Percentiles rank a stretch among this genome's conserved stretches.
Evolutionary conservation across 495 filamentous ascomycete genomes (phyloP).

Genomic region (Aspergillus homomorphus): DNA sequence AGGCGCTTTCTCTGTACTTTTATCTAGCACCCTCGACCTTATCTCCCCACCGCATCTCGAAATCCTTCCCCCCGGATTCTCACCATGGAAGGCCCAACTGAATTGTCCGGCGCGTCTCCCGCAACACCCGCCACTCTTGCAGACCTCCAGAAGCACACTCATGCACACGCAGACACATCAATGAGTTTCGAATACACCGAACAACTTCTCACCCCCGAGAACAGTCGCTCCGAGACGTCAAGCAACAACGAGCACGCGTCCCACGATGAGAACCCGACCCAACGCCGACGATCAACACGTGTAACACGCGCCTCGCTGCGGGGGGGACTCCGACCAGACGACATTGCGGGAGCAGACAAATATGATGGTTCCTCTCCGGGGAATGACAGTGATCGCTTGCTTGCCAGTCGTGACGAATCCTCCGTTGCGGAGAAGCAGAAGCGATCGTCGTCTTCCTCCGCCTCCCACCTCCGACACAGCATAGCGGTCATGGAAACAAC

Average conservation of each 20-base stretch:
- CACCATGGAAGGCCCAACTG: slow-evolving; percentile 18
- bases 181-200: slow-evolving; percentile 44
- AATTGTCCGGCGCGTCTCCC: slow-evolving; percentile 28
- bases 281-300: slow-evolving; percentile 43
- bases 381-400: slow-evolving; percentile 31
- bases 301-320: slow-evolving; percentile 42
- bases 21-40: not conserved
- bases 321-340: slow-evolving; percentile 28
- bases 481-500: slow-evolving; percentile 46
- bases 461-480: slow-evolving; percentile 40
- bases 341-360: slow-evolving; percentile 15
- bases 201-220: slow-evolving; percentile 47
- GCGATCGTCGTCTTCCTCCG: slow-evolving; percentile 34
- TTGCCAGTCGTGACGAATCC: slow-evolving; percentile 22
- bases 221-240: slow-evolving; percentile 49
- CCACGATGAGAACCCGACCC: slow-evolving; percentile 37
- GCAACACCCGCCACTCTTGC: slow-evolving; percentile 34
- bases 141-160: slow-evolving; percentile 30
- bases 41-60: slow-evolving; percentile 2
- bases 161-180: slow-evolving; percentile 32
- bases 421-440: slow-evolving; percentile 26
- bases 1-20: not conserved
- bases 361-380: slow-evolving; percentile 14
- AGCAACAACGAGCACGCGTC: slow-evolving; percentile 49
- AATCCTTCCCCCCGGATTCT: not conserved